Percentiles rank a stretch among this genome's conserved stretches.
phyloP scores from a whole-genome alignment of 371 early-diverging fungal species.

The Phascolomyces articulosus region DNA sequence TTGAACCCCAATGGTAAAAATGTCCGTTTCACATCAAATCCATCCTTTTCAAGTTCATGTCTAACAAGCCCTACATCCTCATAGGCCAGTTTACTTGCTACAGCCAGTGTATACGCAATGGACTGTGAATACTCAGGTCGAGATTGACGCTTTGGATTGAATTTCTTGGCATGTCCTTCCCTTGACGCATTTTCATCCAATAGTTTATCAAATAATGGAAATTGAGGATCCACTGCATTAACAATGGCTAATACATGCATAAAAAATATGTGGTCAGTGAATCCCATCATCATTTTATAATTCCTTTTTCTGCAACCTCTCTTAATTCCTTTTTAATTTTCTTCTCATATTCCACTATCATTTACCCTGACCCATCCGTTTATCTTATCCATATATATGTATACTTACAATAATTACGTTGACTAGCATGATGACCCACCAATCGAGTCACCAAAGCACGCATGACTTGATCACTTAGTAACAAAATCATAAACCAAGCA shows the following conservation, averaged over 20 bases:
- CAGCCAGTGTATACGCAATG: slow-evolving; percentile 57
- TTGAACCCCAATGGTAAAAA: slow-evolving; percentile 61
- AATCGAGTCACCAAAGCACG: slow-evolving; percentile 32
- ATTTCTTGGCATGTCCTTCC: slow-evolving; percentile 3
- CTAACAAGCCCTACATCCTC: slow-evolving; percentile 61
- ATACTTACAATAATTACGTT: slow-evolving; percentile 39
- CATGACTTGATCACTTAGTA: slow-evolving; percentile 43
- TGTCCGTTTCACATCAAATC: slow-evolving; percentile 57
- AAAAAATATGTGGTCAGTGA: background rate
- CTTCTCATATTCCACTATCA: too few species aligned
- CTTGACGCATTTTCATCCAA: background rate
- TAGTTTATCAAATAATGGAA: slow-evolving; percentile 23
- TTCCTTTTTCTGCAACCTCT: too few species aligned
- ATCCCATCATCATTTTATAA: background rate
- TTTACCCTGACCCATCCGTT: too few species aligned
- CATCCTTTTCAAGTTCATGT: slow-evolving; percentile 55
- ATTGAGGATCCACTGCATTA: slow-evolving; percentile 36
- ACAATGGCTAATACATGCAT: slow-evolving; percentile 31
- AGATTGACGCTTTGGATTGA: background rate
- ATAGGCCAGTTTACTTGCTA: slow-evolving; percentile 58
- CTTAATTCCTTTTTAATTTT: too few species aligned
- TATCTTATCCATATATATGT: too few species aligned
- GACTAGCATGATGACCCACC: slow-evolving; percentile 36
- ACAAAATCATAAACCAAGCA: slow-evolving; percentile 34
- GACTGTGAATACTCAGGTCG: slow-evolving; percentile 48